These are phyloP conservation scores for Penicillium expansum DNA, from an alignment of 2,329 filamentous ascomycete species.

Conservation along the genomic window DNA sequence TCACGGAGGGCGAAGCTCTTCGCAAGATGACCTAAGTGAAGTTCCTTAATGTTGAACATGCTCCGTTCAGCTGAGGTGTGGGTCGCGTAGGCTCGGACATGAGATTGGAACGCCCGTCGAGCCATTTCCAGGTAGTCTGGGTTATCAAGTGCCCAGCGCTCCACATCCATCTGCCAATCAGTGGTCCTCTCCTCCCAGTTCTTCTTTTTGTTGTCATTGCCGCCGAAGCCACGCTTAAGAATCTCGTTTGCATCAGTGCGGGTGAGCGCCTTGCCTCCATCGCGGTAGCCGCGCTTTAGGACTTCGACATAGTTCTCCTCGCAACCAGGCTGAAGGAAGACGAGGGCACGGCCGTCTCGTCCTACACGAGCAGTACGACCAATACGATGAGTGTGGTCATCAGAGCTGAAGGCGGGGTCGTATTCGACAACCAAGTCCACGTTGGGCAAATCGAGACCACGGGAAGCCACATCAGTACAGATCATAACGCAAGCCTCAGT, in stretches of 20 bases:
- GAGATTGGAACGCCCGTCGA: conserved; percentile 81
- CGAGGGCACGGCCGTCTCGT: conserved; percentile 76
- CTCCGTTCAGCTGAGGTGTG: conserved; percentile 80
- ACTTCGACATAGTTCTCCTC: conserved; percentile 88
- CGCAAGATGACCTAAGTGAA: conserved; percentile 89
- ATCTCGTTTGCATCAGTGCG: conserved; percentile 64
- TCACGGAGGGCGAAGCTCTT: conserved; percentile 92
- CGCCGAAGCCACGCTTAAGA: conserved; percentile 63
- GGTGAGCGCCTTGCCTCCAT: conserved; percentile 61
- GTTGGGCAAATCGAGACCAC: conserved; percentile 90
- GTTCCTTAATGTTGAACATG: conserved; percentile 86
- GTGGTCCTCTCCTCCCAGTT: conserved; percentile 67
- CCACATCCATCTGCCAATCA: conserved; percentile 63
- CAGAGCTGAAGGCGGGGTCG: conserved; percentile 88
- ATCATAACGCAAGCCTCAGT: conserved; percentile 77
- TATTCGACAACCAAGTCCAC: conserved; percentile 96
- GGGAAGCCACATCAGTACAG: conserved; percentile 92
- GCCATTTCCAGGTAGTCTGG: conserved; percentile 73
- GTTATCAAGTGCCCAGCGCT: conserved; percentile 64
- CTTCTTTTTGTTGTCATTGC: conserved; percentile 42
- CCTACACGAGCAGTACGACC: conserved; percentile 93
- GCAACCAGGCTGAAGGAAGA: conserved; percentile 85
- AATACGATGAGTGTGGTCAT: conserved; percentile 91
- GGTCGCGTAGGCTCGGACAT: conserved; percentile 91
- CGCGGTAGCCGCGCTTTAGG: conserved; percentile 68